A percentile compares a stretch with the other conserved stretches of the same genome.
These are phyloP conservation scores for Coniosporium apollinis DNA, from an alignment of 495 filamentous ascomycete species.

Conservation along the genomic window DNA sequence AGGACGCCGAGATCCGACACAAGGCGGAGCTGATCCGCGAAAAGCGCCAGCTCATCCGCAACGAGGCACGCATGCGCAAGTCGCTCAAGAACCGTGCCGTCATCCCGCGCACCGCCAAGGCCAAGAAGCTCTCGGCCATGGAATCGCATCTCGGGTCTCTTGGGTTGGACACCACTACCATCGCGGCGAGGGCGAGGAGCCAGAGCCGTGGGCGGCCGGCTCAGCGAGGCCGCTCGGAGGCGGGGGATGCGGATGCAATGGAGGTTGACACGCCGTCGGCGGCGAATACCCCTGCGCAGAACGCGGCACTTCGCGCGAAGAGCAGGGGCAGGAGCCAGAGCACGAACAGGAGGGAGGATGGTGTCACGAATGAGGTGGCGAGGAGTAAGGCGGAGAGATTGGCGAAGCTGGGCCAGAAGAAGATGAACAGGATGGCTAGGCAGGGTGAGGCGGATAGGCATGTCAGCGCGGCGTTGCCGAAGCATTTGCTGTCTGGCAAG, in stretches of 20 bases:
- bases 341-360: slow-evolving; percentile 71
- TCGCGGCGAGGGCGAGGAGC: slow-evolving; percentile 52
- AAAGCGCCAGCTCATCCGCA: slow-evolving; percentile 73
- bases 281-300: slow-evolving; percentile 12
- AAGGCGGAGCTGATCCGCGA: slow-evolving; percentile 93
- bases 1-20: slow-evolving; percentile 68
- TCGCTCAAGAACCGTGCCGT: slow-evolving; percentile 87
- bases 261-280: slow-evolving; percentile 56
- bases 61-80: slow-evolving; percentile 84
- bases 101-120: slow-evolving; percentile 59
- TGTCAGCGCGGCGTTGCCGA: slow-evolving; percentile 60
- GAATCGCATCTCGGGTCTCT: slow-evolving; percentile 66
- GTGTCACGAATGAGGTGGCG: slow-evolving; percentile 41
- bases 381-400: slow-evolving; percentile 69
- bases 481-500: slow-evolving; percentile 74
- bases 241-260: slow-evolving; percentile 54
- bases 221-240: slow-evolving; percentile 24
- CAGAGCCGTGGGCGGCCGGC: slow-evolving; percentile 53
- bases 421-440: slow-evolving; percentile 95
- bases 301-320: slow-evolving; percentile 58
- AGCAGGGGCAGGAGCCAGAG: slow-evolving; percentile 61
- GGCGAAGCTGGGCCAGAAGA: slow-evolving; percentile 80
- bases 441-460: slow-evolving; percentile 95
- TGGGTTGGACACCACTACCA: slow-evolving; percentile 65
- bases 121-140: slow-evolving; percentile 69